Base-by-base conservation (phyloP, 352 stramenopile genomes). In the Phytopythium aichiense region DNA sequence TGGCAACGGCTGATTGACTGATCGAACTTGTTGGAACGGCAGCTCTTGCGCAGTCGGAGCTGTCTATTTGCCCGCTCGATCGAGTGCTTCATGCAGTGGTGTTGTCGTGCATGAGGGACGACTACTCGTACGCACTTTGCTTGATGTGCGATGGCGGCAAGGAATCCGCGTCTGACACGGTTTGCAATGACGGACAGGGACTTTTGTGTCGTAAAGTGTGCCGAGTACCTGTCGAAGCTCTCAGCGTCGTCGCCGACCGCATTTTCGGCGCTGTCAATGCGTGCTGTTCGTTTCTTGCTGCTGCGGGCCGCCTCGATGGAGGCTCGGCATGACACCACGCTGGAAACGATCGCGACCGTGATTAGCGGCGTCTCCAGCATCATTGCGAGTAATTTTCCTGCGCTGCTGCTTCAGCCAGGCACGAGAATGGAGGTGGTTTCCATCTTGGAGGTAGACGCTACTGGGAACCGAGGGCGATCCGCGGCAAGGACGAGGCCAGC, bases 191-290 rank as follows among this genome's bases (percentile, higher is more conserved):
- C 40, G 42, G 25, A 33, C 40, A 60, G 55, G 7, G 28, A 50
- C 13, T 81, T 74, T 30, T 83, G 74, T 23, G 40, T 84, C 42
- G 61, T 65, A 12, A 80, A 79, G 33, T 84, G 72, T 35, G 74
- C 72, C 5, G 62, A 73, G 30, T 85, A 77, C 38, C 51, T 84
- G 37, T 50, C 74, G 22, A 66, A 64, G 6, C 58, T 87, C 15
- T 74, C 67, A 0, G 56, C 60, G 13, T 62, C 67, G 16, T 63
- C 56, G 9, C 64, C 63, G 43, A 66, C 5, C 22, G 65, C n/a
- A 22, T 81, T 83, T 51, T 49, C 64, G 49, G 54, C 61, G 13
- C 55, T 80, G 8, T 66, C 69, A 16, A 58, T 85, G 51, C 30
- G 52, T 25, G 60, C 69, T 37, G 59, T 74, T 18, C 63, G 66